Base-by-base conservation (phyloP, 108 stramenopile genomes). In the Mediolabrus comicus region DNA sequence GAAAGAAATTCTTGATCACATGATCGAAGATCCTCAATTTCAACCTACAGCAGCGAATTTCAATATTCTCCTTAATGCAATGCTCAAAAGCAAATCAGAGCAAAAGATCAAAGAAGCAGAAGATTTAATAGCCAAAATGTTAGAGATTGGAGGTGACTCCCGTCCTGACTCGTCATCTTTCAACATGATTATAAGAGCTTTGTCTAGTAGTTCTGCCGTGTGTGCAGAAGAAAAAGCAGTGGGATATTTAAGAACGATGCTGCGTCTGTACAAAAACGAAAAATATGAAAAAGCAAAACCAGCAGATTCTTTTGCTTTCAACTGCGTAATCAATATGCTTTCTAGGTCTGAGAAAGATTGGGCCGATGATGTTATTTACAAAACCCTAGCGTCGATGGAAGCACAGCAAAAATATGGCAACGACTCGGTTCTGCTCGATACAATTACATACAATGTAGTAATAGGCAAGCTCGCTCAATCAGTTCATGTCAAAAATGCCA, bases 361-460 rank as follows among this genome's bases (percentile, higher is more conserved):
- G 69, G 77, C 69, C 22, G 65, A 71, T 58, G 59, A 71, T 32
- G 60, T 67, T 14, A 78, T 78, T 26, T 65, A 78, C 43, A 65
- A 55, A 26, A 78, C 77, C 12, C 28, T 78, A 11, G 59, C 65
- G 57, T 63, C 77, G 33, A 78, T 78, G 77, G 77, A 71, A 34
- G 71, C 38, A 41, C 77, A 78, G 46, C 46, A 61, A 36, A 63
- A 33, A 27, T 28, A 51, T 0, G 77, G 72, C 2, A 82, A 82
- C 25, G 24, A 61, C 2, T 33, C 49, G 16, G 75, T 83, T 3
- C 22, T 72, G 59, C 81, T 81, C 29, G 84, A 85, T 58, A 80
- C 81, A 39, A 75, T 75, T 33, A 77, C 75, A 8, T 85, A 85
- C 65, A 85, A 85, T 66, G 67, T 72, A 17, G 72, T 85, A 5